phyloP scores from a whole-genome alignment of 163 green algal genomes.

The Volvox carteri region DNA sequence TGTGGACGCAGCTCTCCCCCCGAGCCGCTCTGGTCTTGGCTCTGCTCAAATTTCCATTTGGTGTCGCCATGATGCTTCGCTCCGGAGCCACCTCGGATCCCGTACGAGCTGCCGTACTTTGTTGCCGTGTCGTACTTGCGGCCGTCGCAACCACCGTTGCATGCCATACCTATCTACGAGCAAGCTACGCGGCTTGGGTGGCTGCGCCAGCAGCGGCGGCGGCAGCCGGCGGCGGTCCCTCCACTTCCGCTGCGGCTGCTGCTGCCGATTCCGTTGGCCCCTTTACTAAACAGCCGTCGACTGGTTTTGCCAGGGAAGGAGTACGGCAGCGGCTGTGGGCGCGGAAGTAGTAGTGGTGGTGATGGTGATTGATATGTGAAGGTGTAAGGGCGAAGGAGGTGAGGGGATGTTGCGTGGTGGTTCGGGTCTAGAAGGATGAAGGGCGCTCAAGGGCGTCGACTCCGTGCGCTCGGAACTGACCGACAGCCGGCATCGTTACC shows the following conservation, averaged over 20 bases:
- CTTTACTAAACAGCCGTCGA: neutral
- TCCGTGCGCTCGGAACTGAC: too few relatives aligned
- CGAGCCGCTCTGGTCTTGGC: neutral
- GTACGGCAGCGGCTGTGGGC: neutral
- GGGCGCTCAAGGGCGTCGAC: too few relatives aligned
- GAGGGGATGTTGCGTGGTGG: too few relatives aligned
- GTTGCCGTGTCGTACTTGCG: neutral
- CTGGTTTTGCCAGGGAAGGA: neutral
- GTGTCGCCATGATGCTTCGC: neutral
- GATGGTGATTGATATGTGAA: too few relatives aligned
- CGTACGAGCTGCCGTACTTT: neutral
- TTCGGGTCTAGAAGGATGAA: too few relatives aligned
- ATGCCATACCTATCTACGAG: conserved; percentile 35
- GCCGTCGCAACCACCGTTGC: conserved; percentile 11
- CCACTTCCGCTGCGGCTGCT: neutral
- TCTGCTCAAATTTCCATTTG: conserved; percentile 5
- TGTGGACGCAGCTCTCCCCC: neutral
- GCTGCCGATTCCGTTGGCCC: neutral
- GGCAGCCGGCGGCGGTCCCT: neutral
- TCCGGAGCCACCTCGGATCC: conserved; percentile 12
- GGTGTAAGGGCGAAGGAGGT: too few relatives aligned
- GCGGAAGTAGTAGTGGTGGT: too few relatives aligned
- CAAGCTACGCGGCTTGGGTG: conserved; percentile 5
- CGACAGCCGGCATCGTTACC: too few relatives aligned
- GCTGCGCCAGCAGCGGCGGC: neutral